phyloP scores from a whole-genome alignment of 345 rosid species.

The Atalantia buxifolia region DNA sequence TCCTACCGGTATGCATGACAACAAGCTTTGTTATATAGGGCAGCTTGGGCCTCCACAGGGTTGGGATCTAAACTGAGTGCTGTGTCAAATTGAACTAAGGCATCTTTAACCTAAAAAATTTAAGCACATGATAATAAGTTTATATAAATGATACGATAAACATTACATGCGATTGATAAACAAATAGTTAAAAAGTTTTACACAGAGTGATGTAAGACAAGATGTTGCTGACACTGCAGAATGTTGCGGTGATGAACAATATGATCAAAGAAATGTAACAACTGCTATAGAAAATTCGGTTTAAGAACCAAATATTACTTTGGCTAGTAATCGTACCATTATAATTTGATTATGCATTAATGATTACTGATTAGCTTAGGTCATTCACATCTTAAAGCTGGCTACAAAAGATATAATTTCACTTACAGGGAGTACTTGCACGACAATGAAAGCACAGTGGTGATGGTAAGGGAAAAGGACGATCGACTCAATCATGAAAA shows the following conservation, averaged over 20 bases:
- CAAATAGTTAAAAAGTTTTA: not conserved
- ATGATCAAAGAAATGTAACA: not conserved
- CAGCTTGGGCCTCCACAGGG: slow-evolving; percentile 84
- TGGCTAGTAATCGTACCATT: not conserved
- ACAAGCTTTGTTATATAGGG: slow-evolving; percentile 90
- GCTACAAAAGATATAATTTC: not conserved
- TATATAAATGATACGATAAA: not conserved
- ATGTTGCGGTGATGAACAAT: not conserved
- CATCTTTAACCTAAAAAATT: slow-evolving; percentile 77
- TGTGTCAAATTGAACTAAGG: slow-evolving; percentile 72
- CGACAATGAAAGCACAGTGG: not conserved
- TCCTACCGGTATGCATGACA: slow-evolving; percentile 79
- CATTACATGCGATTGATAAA: not conserved
- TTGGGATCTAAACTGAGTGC: slow-evolving; percentile 76
- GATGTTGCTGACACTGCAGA: slow-evolving; percentile 2
- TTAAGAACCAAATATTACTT: not conserved
- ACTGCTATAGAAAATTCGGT: not conserved
- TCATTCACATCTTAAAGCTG: not conserved
- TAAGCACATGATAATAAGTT: not conserved
- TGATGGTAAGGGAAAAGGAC: not conserved
- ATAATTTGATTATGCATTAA: not conserved
- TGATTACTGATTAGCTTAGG: not conserved
- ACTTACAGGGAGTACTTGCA: not conserved
- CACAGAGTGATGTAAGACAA: not conserved
- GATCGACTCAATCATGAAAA: not conserved